Percentiles rank a stretch among this genome's conserved stretches.
These are phyloP conservation scores for Saturnispora gosingensis DNA, from an alignment of 805 yeast species.

Conservation along the genomic window DNA sequence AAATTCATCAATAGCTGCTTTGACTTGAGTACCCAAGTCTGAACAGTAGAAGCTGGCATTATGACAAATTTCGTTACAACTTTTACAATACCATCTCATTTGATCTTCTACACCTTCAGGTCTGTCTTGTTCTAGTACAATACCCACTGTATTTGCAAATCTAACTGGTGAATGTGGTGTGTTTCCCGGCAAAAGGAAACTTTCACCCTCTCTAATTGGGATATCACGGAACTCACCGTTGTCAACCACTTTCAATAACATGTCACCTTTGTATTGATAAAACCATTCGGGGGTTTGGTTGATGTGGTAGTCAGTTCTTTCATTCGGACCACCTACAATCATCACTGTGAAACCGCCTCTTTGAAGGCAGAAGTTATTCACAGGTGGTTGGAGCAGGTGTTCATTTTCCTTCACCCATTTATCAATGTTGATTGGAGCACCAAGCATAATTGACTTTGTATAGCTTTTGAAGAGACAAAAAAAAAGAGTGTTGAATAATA, in stretches of 20 bases:
- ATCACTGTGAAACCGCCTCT: constrained; percentile 88
- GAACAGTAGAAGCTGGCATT: constrained; percentile 64
- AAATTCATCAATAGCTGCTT: constrained; percentile 65
- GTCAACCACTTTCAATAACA: constrained; percentile 78
- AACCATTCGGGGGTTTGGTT: constrained; percentile 95
- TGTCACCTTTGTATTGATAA: constrained; percentile 75
- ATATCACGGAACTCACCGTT: constrained; percentile 69
- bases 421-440: constrained; percentile 66
- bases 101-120: constrained; percentile 63
- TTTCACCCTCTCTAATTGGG: constrained; percentile 72
- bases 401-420: constrained; percentile 75
- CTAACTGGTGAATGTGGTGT: constrained; percentile 88
- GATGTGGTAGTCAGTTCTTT: constrained; percentile 84
- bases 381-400: constrained; percentile 80
- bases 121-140: constrained; percentile 88
- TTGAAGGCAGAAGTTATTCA: constrained; percentile 82
- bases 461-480: too few relatives aligned
- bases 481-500: neutral
- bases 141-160: constrained; percentile 75
- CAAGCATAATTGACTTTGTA: constrained; percentile 31
- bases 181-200: constrained; percentile 78
- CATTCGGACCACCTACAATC: constrained; percentile 96
- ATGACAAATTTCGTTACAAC: constrained; percentile 55
- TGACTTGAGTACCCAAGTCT: constrained; percentile 87
- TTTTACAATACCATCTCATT: constrained; percentile 80